Percentiles rank a stretch among this genome's conserved stretches.
phyloP scores from a whole-genome alignment of 2,329 filamentous ascomycete species.

The Cladosporium sp. region DNA sequence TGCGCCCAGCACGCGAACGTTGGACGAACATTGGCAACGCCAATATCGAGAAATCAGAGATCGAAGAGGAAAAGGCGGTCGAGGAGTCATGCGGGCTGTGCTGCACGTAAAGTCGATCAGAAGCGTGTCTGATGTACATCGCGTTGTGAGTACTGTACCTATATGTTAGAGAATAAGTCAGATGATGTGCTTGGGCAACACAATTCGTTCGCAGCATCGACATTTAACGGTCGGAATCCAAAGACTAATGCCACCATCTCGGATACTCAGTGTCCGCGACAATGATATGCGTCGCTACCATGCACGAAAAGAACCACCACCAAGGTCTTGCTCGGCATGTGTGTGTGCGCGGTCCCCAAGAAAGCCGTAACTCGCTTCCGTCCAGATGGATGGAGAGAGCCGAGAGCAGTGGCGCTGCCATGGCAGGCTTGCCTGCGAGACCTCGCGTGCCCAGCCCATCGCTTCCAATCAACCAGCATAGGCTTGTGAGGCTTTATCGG shows the following conservation, averaged over 20 bases:
- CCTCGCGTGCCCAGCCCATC: not conserved
- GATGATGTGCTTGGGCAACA: not conserved
- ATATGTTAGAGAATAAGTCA: not conserved
- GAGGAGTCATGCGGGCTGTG: not conserved
- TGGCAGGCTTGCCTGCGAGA: constrained; percentile 12
- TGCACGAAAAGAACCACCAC: not conserved
- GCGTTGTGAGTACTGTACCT: not conserved
- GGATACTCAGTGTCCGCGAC: not conserved
- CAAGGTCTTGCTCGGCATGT: constrained; percentile 2
- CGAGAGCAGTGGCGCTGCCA: constrained; percentile 19
- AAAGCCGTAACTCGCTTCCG: constrained; percentile 3
- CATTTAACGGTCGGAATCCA: not conserved
- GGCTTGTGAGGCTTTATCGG: constrained; percentile 15
- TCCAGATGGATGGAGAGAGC: not conserved
- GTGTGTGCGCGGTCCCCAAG: constrained; percentile 2
- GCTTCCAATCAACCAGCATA: not conserved
- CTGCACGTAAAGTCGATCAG: not conserved
- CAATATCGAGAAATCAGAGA: not conserved
- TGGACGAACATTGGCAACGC: constrained; percentile 6
- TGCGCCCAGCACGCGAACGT: not conserved
- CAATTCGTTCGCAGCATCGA: not conserved
- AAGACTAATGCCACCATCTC: not conserved
- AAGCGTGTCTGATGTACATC: not conserved
- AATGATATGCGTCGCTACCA: not conserved
- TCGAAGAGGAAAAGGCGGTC: not conserved